phyloP scores from a whole-genome alignment of 805 yeast genomes.

The Limtongia smithiae region DNA sequence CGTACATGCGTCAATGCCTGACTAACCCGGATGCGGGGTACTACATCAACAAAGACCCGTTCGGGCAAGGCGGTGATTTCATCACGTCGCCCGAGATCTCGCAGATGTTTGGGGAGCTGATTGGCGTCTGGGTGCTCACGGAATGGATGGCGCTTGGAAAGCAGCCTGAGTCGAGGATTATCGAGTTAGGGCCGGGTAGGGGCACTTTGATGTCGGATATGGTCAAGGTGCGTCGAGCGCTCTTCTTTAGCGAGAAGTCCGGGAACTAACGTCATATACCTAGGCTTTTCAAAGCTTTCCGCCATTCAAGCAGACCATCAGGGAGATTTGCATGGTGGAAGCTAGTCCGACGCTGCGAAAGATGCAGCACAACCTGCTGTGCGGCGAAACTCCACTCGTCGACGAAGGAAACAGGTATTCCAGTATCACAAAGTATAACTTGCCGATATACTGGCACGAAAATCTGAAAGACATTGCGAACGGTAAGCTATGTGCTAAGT shows the following conservation, averaged over 20 bases:
- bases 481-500: slow-evolving; percentile 11
- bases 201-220: slow-evolving; percentile 75
- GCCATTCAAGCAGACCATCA: slow-evolving; percentile 38
- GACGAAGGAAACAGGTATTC: slow-evolving; percentile 37
- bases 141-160: slow-evolving; percentile 56
- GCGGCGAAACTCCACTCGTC: slow-evolving; percentile 36
- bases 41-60: slow-evolving; percentile 72
- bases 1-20: slow-evolving; percentile 77
- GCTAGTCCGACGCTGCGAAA: slow-evolving; percentile 62
- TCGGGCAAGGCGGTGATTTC: slow-evolving; percentile 69
- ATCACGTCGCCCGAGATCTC: slow-evolving; percentile 84
- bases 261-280: too few relatives aligned
- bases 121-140: slow-evolving; percentile 62
- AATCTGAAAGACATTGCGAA: slow-evolving; percentile 36
- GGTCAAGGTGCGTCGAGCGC: slow-evolving; percentile 39
- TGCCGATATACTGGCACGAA: slow-evolving; percentile 43
- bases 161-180: slow-evolving; percentile 50
- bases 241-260: too few relatives aligned
- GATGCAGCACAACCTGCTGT: slow-evolving; percentile 50
- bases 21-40: slow-evolving; percentile 76
- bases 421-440: slow-evolving; percentile 51
- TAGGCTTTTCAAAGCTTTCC: slow-evolving; percentile 19
- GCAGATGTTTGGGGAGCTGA: slow-evolving; percentile 80
- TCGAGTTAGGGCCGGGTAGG: slow-evolving; percentile 83
- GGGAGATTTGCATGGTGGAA: slow-evolving; percentile 57